Percentiles rank a stretch among this genome's conserved stretches.
Evolutionary conservation across 2,329 filamentous ascomycete genomes (phyloP).

Genomic region (Paraphoma chrysanthemicola): DNA sequence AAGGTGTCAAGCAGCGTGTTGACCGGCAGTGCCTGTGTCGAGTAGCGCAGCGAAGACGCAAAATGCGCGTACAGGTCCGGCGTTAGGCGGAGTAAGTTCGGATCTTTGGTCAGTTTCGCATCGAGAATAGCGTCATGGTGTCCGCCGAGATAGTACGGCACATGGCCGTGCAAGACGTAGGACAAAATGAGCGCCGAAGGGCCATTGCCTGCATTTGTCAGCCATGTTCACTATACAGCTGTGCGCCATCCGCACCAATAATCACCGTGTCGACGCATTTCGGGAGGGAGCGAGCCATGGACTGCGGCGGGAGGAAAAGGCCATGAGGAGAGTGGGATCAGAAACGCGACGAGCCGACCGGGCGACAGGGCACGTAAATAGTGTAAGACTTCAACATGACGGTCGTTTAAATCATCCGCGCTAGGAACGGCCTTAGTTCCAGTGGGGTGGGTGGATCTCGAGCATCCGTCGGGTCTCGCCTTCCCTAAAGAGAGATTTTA

Average conservation of each 20-base stretch:
- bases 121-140: conserved; percentile 66
- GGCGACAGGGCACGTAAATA: conserved; percentile 27
- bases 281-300: conserved; percentile 48
- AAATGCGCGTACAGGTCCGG: conserved; percentile 65
- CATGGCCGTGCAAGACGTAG: conserved; percentile 67
- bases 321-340: conserved; percentile 34
- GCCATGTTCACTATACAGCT: conserved; percentile 5
- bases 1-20: conserved; percentile 68
- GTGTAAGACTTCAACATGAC: conserved; percentile 41
- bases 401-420: conserved; percentile 36
- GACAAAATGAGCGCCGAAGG: conserved; percentile 68
- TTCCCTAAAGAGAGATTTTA: conserved; percentile 16
- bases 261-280: conserved; percentile 51
- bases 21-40: conserved; percentile 65
- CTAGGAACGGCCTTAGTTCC: conserved; percentile 31
- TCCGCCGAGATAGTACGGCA: conserved; percentile 63
- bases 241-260: conserved; percentile 35
- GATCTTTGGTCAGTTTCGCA: conserved; percentile 57
- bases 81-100: conserved; percentile 58
- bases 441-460: conserved; percentile 17
- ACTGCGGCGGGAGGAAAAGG: conserved; percentile 32
- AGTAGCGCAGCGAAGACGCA: conserved; percentile 65
- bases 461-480: conserved; percentile 19
- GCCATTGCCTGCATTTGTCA: conserved; percentile 61
- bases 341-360: conserved; percentile 14